Evolutionary conservation across 2,329 filamentous ascomycete genomes (phyloP), one percentile per base, ranked within the genome.

Genomic region (Scytalidium lignicola): DNA sequence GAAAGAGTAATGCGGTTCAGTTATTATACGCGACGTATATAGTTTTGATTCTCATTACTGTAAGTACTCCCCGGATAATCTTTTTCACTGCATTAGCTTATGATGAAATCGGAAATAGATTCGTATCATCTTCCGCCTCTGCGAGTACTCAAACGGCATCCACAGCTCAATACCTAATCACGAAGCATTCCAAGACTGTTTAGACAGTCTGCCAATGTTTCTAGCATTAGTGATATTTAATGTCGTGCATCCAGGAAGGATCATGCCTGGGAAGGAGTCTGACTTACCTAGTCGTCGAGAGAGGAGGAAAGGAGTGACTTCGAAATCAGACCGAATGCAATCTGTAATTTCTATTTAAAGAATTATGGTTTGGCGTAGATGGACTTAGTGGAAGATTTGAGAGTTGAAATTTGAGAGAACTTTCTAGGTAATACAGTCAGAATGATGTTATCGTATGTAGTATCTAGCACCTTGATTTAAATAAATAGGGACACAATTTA

Each of bases 111-210:
- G 6, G 10, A 17, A 13, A 37, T 17, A 66, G 64, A 51, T 70
- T 15, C 74, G 78, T 13, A 82, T 82, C 51, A 67, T 79, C 47
- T 82, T 74, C 61, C 73, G 79, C 2, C 64, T 82, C 1, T 58
- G 69, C 17, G 76, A 82, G 53, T 81, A 75, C 55, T 70, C 70
- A 0, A 65, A 66, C 1, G 74, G 72, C 0, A 57, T 70, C 26
- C 55, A 63, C 1, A 64, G 62, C 5, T 60, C 54, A 23, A 62
- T 66, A 41, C 56, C 60, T 9, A 53, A 55, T 13, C 56, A 62
- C 39, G 64, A 67, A 28, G 52, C 48, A 2, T 67, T 61, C 41
- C 61, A 64, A 44, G 65, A 63, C 29, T 60, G 59, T 18, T 63
- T 72, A 12, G 70, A 73, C 51, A 64, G 64, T 1, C 51, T 62